These are phyloP conservation scores for Tylopilus plumbeoviolaceoides DNA, from an alignment of 768 basidiomycete species.

Conservation along the genomic window DNA sequence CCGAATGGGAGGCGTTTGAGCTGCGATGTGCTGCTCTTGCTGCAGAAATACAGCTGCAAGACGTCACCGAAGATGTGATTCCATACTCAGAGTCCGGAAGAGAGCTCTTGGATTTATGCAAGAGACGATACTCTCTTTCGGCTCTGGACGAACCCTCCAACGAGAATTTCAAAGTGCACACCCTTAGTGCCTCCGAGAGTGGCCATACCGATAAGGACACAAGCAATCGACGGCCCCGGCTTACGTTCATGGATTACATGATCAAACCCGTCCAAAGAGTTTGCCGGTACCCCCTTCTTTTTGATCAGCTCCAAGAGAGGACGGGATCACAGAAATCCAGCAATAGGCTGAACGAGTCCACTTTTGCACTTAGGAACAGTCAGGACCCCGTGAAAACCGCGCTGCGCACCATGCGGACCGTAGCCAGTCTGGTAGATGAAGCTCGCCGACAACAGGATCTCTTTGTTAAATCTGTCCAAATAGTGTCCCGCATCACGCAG, in stretches of 20 bases:
- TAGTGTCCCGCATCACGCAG: slow-evolving; percentile 60
- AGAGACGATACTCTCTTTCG: slow-evolving; percentile 44
- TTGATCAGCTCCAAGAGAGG: slow-evolving; percentile 57
- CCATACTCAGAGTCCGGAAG: slow-evolving; percentile 6
- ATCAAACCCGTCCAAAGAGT: slow-evolving; percentile 97
- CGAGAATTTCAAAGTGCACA: slow-evolving; percentile 31
- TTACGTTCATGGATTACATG: slow-evolving; percentile 80
- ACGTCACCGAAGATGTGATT: slow-evolving; percentile 3
- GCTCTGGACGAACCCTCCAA: slow-evolving; percentile 44
- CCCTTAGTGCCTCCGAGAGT: slow-evolving; percentile 27
- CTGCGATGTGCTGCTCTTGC: slow-evolving; percentile 63
- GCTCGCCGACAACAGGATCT: slow-evolving; percentile 67
- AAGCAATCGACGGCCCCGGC: slow-evolving; percentile 34
- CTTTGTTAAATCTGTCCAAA: slow-evolving; percentile 60
- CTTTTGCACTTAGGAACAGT: neutral
- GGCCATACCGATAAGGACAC: slow-evolving; percentile 30
- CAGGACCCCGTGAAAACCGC: slow-evolving; percentile 37
- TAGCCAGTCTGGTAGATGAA: slow-evolving; percentile 77
- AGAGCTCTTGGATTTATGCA: slow-evolving; percentile 30
- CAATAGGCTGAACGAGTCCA: neutral
- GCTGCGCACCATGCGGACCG: slow-evolving; percentile 67
- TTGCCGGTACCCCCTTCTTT: slow-evolving; percentile 90
- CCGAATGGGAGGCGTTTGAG: slow-evolving; percentile 85
- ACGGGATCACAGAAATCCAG: neutral
- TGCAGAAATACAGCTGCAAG: slow-evolving; percentile 30